Evolutionary conservation across 257 asterid genomes (phyloP).

Genomic region (Ophiorrhiza pumila): DNA sequence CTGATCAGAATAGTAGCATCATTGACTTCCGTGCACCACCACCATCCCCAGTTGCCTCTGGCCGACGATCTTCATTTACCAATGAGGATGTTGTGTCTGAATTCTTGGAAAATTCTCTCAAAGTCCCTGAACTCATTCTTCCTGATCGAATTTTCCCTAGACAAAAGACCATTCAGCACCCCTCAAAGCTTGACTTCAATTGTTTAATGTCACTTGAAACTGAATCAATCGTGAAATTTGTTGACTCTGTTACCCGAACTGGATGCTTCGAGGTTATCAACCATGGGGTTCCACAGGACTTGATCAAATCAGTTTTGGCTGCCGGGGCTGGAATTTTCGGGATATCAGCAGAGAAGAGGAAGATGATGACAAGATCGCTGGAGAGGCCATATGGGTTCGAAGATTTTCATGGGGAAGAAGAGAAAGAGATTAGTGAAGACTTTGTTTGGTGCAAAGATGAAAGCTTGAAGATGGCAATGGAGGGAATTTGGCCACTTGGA

Average conservation of each 20-base stretch:
- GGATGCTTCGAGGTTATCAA: constrained; percentile 77
- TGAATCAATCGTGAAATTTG: constrained; percentile 25
- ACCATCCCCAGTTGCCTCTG: constrained; percentile 83
- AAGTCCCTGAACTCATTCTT: constrained; percentile 70
- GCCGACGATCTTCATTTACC: constrained; percentile 48
- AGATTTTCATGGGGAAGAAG: constrained; percentile 64
- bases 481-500: constrained; percentile 72
- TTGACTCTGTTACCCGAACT: constrained; percentile 36
- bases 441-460: constrained; percentile 71
- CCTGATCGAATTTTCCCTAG: constrained; percentile 74
- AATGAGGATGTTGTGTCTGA: constrained; percentile 68
- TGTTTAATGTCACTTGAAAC: constrained; percentile 20
- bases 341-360: constrained; percentile 53
- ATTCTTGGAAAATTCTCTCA: constrained; percentile 57
- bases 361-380: constrained; percentile 37
- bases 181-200: constrained; percentile 51
- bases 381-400: constrained; percentile 71
- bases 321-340: constrained; percentile 52
- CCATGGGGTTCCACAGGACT: constrained; percentile 60
- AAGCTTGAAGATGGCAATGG: constrained; percentile 51
- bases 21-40: constrained; percentile 88
- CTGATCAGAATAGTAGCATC: constrained; percentile 31
- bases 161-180: constrained; percentile 45
- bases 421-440: constrained; percentile 49
- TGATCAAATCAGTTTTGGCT: constrained; percentile 40